Evolutionary conservation across 139 green algal species (phyloP).

Genomic region (Trebouxia sp.): DNA sequence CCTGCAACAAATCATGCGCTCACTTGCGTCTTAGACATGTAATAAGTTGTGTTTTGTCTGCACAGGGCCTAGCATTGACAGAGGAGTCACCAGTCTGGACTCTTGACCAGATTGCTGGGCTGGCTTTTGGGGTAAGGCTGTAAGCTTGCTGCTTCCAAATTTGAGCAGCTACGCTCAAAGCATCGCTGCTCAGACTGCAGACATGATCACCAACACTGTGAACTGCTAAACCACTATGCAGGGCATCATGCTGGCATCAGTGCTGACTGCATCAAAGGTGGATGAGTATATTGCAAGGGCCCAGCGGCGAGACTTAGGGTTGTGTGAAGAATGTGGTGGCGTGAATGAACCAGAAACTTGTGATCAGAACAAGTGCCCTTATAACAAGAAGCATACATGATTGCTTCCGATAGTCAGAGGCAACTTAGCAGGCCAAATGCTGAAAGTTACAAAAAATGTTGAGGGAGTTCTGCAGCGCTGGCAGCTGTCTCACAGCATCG

Average conservation of each 20-base stretch:
- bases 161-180: too few species aligned
- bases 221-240: neutral
- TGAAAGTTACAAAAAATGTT: neutral
- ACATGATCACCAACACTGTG: too few species aligned
- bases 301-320: neutral
- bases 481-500: neutral
- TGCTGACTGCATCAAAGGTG: neutral
- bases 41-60: neutral
- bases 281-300: slow-evolving; percentile 5
- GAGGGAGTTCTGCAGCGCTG: neutral
- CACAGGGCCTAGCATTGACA: slow-evolving; percentile 11
- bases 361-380: neutral
- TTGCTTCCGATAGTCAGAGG: too few species aligned
- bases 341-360: neutral
- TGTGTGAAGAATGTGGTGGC: slow-evolving; percentile 20
- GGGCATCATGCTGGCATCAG: slow-evolving; percentile 3
- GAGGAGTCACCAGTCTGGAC: slow-evolving; percentile 14
- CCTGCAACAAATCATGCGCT: neutral
- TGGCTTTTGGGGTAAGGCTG: slow-evolving; percentile 14
- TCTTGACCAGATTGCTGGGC: slow-evolving; percentile 22
- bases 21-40: neutral
- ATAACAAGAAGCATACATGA: neutral
- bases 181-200: neutral
- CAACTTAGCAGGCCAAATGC: too few species aligned
- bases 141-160: neutral